These are phyloP conservation scores for Aspergillus luchuensis DNA, from an alignment of 2,329 filamentous ascomycete species.

Conservation along the genomic window DNA sequence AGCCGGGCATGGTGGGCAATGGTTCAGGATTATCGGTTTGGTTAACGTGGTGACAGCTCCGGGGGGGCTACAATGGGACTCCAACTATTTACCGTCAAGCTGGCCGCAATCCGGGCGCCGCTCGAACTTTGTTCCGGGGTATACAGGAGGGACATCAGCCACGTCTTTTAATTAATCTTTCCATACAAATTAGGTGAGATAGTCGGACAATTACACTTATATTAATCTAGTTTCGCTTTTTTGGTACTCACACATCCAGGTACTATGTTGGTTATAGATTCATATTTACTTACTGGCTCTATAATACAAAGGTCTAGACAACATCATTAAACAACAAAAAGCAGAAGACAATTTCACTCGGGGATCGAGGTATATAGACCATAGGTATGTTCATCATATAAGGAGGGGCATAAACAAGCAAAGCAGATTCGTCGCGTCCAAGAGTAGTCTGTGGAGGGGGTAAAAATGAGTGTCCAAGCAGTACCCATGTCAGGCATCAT, in stretches of 20 bases:
- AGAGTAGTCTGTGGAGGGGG: not conserved
- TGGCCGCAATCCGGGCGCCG: conserved; percentile 27
- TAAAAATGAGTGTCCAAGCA: conserved; percentile 13
- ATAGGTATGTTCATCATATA: conserved; percentile 25
- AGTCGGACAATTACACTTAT: too few species aligned
- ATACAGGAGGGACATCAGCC: conserved; percentile 9
- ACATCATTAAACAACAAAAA: conserved; percentile 13
- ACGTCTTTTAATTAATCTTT: not conserved
- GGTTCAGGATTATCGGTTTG: conserved; percentile 11
- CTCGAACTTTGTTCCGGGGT: conserved; percentile 29
- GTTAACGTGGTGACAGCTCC: conserved; percentile 4
- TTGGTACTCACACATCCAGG: too few species aligned
- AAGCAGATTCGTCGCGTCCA: not conserved
- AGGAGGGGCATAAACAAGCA: conserved; percentile 16
- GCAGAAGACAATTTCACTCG: conserved; percentile 20
- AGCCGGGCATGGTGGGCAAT: conserved; percentile 64
- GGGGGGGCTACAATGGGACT: conserved; percentile 1
- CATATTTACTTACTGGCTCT: conserved; percentile 1
- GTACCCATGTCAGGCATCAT: conserved; percentile 7
- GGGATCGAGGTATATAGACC: conserved; percentile 16
- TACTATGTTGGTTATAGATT: not conserved
- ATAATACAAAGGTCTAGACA: conserved; percentile 12
- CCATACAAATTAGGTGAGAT: not conserved
- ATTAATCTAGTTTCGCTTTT: too few species aligned
- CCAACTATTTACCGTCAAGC: conserved; percentile 26